A percentile compares a stretch with the other conserved stretches of the same genome.
Conservation (phyloP, 768 basidiomycete genomes). For the Pisolithus microcarpus region DNA sequence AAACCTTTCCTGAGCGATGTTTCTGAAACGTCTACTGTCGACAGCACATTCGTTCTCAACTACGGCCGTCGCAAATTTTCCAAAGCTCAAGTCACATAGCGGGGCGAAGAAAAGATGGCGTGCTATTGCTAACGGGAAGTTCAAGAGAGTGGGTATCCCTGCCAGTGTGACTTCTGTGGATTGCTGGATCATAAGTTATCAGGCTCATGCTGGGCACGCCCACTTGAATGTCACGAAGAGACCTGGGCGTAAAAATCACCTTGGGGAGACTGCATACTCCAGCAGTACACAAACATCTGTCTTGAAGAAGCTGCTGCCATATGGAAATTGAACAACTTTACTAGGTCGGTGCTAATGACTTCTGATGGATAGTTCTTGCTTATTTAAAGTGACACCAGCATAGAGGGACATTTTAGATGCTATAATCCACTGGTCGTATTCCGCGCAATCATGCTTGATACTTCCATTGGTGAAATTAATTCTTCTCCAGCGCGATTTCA, state of each 20-base stretch:
- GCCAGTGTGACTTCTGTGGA: neutral
- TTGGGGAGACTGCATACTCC: slow-evolving; percentile 62
- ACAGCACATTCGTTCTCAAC: slow-evolving; percentile 51
- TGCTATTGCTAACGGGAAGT: slow-evolving; percentile 56
- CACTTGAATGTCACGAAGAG: slow-evolving; percentile 69
- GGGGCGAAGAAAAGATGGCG: slow-evolving; percentile 80
- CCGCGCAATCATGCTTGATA: too few relatives aligned
- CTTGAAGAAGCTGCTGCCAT: slow-evolving; percentile 67
- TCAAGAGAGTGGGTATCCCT: slow-evolving; percentile 60
- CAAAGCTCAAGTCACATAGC: slow-evolving; percentile 75
- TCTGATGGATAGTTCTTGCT: neutral
- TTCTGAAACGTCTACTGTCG: slow-evolving; percentile 21
- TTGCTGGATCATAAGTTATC: neutral
- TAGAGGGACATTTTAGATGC: neutral
- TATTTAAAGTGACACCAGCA: too few relatives aligned
- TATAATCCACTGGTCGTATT: slow-evolving; percentile 1
- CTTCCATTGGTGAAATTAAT: neutral
- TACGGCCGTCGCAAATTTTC: slow-evolving; percentile 47
- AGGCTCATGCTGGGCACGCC: slow-evolving; percentile 67
- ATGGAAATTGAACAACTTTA: slow-evolving; percentile 37
- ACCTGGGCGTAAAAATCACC: slow-evolving; percentile 56
- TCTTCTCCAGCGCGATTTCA: slow-evolving; percentile 7
- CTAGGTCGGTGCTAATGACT: slow-evolving; percentile 9
- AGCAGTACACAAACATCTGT: slow-evolving; percentile 55
- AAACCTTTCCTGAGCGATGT: slow-evolving; percentile 12